Conservation (phyloP, 2,329 filamentous ascomycete genomes). For the Trichoderma sp. region DNA sequence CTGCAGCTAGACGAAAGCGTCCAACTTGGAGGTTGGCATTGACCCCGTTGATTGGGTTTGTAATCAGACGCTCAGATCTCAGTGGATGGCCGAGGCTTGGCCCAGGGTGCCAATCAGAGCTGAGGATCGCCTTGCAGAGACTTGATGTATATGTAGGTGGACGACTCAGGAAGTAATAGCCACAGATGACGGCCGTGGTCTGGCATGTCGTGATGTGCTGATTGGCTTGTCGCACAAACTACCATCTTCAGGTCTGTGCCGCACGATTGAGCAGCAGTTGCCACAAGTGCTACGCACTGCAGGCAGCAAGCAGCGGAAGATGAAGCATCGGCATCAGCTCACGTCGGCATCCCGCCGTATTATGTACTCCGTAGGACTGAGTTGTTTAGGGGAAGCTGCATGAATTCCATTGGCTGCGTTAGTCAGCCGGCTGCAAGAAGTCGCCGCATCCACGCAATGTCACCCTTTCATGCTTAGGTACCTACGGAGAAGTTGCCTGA, state of each 20-base stretch:
- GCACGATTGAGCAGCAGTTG: too few species aligned
- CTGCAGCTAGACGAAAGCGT: conserved; percentile 12
- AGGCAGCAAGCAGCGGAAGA: not conserved
- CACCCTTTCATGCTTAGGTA: too few species aligned
- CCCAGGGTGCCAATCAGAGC: not conserved
- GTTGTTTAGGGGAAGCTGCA: not conserved
- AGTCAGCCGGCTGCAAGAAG: not conserved
- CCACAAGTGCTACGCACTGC: not conserved
- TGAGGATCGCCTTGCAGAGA: conserved; percentile 8
- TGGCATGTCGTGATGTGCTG: not conserved
- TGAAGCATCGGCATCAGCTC: not conserved
- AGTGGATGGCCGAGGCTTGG: not conserved
- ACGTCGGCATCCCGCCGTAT: not conserved
- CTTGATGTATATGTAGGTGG: not conserved
- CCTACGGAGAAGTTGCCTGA: too few species aligned
- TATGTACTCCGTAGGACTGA: not conserved
- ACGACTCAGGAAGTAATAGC: not conserved
- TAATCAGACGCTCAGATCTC: conserved; percentile 8
- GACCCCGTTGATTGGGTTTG: not conserved
- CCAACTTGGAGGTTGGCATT: not conserved
- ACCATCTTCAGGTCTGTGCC: not conserved
- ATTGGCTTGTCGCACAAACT: not conserved
- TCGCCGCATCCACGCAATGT: too few species aligned
- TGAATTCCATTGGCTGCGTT: not conserved
- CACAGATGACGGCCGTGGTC: not conserved